These are phyloP conservation scores for Talaromyces trachyspermus DNA, from an alignment of 495 filamentous ascomycete species.

Conservation along the genomic window DNA sequence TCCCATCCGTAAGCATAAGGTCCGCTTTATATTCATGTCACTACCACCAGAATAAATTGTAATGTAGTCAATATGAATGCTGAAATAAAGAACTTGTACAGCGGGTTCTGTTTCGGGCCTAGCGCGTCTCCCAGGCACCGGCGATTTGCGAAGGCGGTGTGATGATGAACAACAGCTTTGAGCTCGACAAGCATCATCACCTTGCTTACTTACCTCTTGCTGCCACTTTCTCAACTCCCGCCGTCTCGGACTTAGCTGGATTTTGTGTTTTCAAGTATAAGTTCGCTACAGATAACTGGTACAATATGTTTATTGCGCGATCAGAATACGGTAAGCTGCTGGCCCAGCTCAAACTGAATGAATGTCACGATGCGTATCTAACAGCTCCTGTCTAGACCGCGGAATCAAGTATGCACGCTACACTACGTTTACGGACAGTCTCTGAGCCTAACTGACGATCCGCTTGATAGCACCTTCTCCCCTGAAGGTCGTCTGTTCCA, in stretches of 20 bases:
- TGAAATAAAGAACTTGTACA: not conserved
- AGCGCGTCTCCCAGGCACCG: slow-evolving; percentile 12
- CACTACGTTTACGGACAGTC: not conserved
- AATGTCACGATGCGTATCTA: slow-evolving; percentile 30
- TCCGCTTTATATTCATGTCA: too few species aligned
- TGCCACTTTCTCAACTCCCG: not conserved
- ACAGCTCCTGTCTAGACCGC: slow-evolving; percentile 60
- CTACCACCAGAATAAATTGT: too few species aligned
- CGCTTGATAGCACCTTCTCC: slow-evolving; percentile 81
- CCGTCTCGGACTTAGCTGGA: not conserved
- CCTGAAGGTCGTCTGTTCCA: slow-evolving; percentile 99
- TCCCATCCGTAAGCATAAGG: too few species aligned
- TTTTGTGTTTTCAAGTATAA: slow-evolving; percentile 5
- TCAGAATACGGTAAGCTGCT: slow-evolving; percentile 91
- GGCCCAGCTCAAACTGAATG: slow-evolving; percentile 16
- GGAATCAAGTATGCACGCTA: slow-evolving; percentile 81
- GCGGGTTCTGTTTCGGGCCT: slow-evolving; percentile 6
- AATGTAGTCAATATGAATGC: too few species aligned
- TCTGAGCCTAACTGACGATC: slow-evolving; percentile 6
- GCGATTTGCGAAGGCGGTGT: slow-evolving; percentile 7
- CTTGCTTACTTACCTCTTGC: not conserved
- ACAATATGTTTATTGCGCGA: slow-evolving; percentile 98
- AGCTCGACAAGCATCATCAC: slow-evolving; percentile 4
- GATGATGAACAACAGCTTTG: slow-evolving; percentile 6
- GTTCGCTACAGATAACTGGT: slow-evolving; percentile 9